Base-by-base conservation (phyloP, 768 basidiomycete species). In the Crassisporium funariophilum region DNA sequence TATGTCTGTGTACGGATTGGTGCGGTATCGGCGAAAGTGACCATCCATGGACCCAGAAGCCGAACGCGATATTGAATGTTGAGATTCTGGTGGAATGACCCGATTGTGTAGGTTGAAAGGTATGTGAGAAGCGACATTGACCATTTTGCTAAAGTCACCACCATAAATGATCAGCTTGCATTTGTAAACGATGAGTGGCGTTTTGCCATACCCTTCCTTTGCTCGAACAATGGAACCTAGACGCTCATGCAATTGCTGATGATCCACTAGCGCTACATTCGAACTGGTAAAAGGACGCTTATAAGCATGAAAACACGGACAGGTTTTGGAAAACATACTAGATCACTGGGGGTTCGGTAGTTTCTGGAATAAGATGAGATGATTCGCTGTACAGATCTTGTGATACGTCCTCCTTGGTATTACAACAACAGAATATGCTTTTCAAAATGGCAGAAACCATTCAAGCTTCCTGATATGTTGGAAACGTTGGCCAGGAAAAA, bases 81-180 rank as follows among this genome's bases (percentile, higher is more conserved):
- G 57, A 9, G 53, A 49, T 7, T 63, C 56, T 4, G 60, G 47
- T 13, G 59, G 59, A 20, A 65, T 42, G 11, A 62, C 52, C 41
- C 63, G 64, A 42, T 69, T 71, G 59, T 78, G 77, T 49, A 85
- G 69, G 57, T 81, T 79, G 66, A 86, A 86, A 0, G 84, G 84
- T 20, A 79, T 69, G 17, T 72, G 74, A 2, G 80, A 77, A 45
- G 76, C 75, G 11, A 86, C 76, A 46, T 85, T 84, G 53, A 86
- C 83, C 84, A 86, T 86, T 74, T 79, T 83, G 23, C 84, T 86
- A 61, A 13, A 27, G 41, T 20, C 10, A 17, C 21, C 44, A 40
- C 29, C 35, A 29, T 22, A 34, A 41, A 29, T 24, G 44, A 35
- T 41, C 22, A 46, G n/a, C 15, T 24, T 24, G 12, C 16, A n/a